Percentiles rank a stretch among this genome's conserved stretches.
phyloP scores from a whole-genome alignment of 768 basidiomycete species.

The Suillus subalutaceus region DNA sequence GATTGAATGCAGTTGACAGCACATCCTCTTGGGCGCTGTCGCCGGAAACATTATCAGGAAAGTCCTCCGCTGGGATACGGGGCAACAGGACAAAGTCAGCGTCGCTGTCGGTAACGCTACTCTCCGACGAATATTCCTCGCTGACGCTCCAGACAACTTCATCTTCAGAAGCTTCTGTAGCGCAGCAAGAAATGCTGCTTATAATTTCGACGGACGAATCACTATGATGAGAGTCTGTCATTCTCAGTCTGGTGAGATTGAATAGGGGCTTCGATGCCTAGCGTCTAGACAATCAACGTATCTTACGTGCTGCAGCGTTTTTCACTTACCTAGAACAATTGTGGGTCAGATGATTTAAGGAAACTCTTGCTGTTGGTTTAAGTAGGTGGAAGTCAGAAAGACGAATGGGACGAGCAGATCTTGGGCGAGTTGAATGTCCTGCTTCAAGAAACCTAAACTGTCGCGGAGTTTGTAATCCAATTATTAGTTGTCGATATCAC shows the following conservation, averaged over 20 bases:
- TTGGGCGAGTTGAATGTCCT: background rate
- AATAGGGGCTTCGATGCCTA: background rate
- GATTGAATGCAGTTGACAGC: slow-evolving; percentile 19
- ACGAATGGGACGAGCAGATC: background rate
- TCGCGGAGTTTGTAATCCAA: slow-evolving; percentile 4
- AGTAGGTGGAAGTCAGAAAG: background rate
- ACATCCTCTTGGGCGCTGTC: slow-evolving; percentile 16
- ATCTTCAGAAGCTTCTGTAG: slow-evolving; percentile 21
- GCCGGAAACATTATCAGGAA: background rate
- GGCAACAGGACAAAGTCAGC: slow-evolving; percentile 29
- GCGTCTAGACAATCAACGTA: background rate
- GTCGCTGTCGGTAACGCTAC: slow-evolving; percentile 11
- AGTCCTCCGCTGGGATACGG: background rate
- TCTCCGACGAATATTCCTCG: slow-evolving; percentile 8
- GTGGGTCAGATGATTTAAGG: background rate
- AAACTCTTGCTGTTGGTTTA: background rate
- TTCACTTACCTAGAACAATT: background rate
- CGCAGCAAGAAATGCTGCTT: background rate
- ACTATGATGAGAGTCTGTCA: background rate
- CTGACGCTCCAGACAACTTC: slow-evolving; percentile 23
- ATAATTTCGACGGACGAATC: slow-evolving; percentile 7
- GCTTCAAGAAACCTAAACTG: background rate
- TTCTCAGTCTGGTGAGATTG: background rate
- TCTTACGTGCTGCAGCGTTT: background rate
- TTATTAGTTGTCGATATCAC: background rate